phyloP scores from a whole-genome alignment of 345 rosid genomes.

The Sonneratia caseolaris region DNA sequence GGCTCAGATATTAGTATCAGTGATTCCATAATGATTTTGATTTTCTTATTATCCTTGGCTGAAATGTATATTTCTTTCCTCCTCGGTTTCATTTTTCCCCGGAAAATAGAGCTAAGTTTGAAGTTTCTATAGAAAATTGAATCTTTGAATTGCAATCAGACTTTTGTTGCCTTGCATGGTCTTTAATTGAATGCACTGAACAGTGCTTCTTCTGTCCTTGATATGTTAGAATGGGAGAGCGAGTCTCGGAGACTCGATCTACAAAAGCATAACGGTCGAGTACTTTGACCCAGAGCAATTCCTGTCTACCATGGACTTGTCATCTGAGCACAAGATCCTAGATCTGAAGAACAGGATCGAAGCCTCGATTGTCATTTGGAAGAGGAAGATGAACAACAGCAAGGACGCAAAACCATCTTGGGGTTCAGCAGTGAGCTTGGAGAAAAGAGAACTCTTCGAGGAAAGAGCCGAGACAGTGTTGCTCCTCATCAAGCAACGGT shows the following conservation, averaged over 20 bases:
- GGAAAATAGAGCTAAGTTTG: no score
- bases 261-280: slow-evolving; percentile 63
- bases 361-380: slow-evolving; percentile 86
- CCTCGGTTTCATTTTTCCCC: no score
- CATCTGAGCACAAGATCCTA: slow-evolving; percentile 74
- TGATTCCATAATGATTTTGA: no score
- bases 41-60: neutral
- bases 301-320: slow-evolving; percentile 48
- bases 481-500: slow-evolving; percentile 62
- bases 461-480: slow-evolving; percentile 82
- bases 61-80: no score
- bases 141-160: neutral
- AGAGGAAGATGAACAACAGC: slow-evolving; percentile 64
- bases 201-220: neutral
- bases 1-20: no score
- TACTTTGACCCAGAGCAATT: slow-evolving; percentile 67
- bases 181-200: neutral
- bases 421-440: slow-evolving; percentile 75
- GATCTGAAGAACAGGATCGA: slow-evolving; percentile 81
- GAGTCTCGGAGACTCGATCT: slow-evolving; percentile 68
- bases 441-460: slow-evolving; percentile 83
- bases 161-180: neutral
- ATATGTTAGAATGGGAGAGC: slow-evolving; percentile 69
- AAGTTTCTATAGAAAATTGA: no score
- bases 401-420: slow-evolving; percentile 72